A percentile compares a stretch with the other conserved stretches of the same genome.
Conservation (phyloP, 768 basidiomycete species). For the Lactarius sp. region DNA sequence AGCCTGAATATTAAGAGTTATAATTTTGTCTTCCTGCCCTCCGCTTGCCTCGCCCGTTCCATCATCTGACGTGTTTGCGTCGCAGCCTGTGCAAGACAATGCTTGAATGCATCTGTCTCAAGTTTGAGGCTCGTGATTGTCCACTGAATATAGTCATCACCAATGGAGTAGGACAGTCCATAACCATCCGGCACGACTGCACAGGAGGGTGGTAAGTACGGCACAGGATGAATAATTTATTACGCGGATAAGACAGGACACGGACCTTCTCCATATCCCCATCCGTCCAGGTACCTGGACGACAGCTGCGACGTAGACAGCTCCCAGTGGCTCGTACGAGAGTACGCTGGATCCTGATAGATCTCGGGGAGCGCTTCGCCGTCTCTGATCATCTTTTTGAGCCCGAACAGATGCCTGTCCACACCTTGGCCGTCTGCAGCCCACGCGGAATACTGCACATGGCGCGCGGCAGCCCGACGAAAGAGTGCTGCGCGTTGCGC, state of each 20-base stretch:
- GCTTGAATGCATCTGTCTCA: conserved; percentile 49
- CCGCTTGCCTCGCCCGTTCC: conserved; percentile 44
- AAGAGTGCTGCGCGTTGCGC: conserved; percentile 60
- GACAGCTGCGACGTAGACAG: conserved; percentile 87
- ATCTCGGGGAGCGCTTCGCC: conserved; percentile 71
- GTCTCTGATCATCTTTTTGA: conserved; percentile 73
- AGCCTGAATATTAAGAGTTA: not conserved
- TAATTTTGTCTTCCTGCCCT: conserved; percentile 6
- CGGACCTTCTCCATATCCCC: conserved; percentile 95
- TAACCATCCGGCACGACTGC: conserved; percentile 88
- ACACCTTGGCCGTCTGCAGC: conserved; percentile 94
- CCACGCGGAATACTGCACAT: conserved; percentile 84
- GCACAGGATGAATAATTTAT: not conserved
- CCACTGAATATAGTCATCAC: conserved; percentile 80
- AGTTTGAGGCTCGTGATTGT: conserved; percentile 75
- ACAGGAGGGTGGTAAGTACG: too few relatives aligned
- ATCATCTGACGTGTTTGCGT: conserved; percentile 73
- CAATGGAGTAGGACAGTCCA: conserved; percentile 88
- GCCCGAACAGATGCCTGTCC: conserved; percentile 90
- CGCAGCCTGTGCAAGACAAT: conserved; percentile 77
- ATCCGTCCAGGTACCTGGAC: conserved; percentile 79
- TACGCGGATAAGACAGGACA: conserved; percentile 8
- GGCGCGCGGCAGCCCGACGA: conserved; percentile 69
- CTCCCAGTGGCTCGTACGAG: conserved; percentile 82
- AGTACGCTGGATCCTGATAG: conserved; percentile 68